Evolutionary conservation across 164 flowering plant species (phyloP).

Genomic region (Warburgia ugandensis): DNA sequence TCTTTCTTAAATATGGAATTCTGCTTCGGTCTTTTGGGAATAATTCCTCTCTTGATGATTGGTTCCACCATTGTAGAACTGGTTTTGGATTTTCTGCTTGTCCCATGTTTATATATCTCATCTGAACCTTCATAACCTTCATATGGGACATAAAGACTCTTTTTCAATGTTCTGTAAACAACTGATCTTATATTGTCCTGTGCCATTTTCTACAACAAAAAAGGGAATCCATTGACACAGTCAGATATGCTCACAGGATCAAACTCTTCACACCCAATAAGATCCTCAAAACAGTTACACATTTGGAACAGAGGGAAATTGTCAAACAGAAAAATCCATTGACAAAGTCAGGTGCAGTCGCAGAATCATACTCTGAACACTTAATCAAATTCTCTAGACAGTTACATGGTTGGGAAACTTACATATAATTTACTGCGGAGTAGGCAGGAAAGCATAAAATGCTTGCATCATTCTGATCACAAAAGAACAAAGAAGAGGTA

Average conservation of each 20-base stretch:
- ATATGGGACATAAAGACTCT: slow-evolving; percentile 34
- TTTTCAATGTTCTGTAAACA: slow-evolving; percentile 50
- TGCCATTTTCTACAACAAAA: slow-evolving; percentile 56
- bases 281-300: slow-evolving; percentile 12
- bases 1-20: slow-evolving; percentile 14
- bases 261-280: slow-evolving; percentile 7
- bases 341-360: background rate
- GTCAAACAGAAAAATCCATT: background rate
- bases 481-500: background rate
- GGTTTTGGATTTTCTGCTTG: slow-evolving; percentile 44
- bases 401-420: background rate
- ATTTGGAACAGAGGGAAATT: slow-evolving; percentile 9
- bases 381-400: background rate
- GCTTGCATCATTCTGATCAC: background rate
- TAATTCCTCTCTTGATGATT: slow-evolving; percentile 12
- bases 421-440: no score
- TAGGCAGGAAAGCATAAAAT: background rate
- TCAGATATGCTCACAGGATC: slow-evolving; percentile 21
- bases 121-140: slow-evolving; percentile 81
- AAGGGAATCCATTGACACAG: slow-evolving; percentile 23
- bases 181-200: slow-evolving; percentile 47
- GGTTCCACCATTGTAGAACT: slow-evolving; percentile 22
- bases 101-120: slow-evolving; percentile 50
- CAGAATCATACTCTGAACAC: background rate
- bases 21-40: slow-evolving; percentile 16